Evolutionary conservation across 2,329 filamentous ascomycete species (phyloP).

Genomic region (Cryphonectria japonica): DNA sequence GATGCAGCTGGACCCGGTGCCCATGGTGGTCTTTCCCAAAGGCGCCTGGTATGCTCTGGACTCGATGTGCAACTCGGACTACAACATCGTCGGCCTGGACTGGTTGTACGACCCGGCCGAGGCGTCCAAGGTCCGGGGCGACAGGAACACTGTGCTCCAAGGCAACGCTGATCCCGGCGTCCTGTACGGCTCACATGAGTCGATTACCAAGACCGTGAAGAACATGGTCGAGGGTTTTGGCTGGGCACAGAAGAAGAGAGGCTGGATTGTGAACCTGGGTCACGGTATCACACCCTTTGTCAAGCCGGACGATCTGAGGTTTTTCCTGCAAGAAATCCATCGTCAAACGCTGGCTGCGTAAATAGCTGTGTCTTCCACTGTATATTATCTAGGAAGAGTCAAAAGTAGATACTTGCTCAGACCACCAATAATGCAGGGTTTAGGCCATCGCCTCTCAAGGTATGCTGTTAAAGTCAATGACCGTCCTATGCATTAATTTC

Average conservation of each 20-base stretch:
- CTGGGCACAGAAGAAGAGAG: slow-evolving; percentile 74
- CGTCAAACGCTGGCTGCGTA: slow-evolving; percentile 57
- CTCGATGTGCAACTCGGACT: slow-evolving; percentile 82
- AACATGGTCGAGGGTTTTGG: slow-evolving; percentile 86
- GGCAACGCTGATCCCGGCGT: slow-evolving; percentile 96
- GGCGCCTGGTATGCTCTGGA: slow-evolving; percentile 95
- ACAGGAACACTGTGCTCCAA: slow-evolving; percentile 78
- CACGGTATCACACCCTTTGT: slow-evolving; percentile 96
- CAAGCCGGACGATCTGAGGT: slow-evolving; percentile 88
- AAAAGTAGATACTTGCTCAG: background rate
- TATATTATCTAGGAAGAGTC: slow-evolving; percentile 2
- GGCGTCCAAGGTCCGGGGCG: slow-evolving; percentile 77
- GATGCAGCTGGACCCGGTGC: slow-evolving; percentile 77
- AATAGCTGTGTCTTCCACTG: slow-evolving; percentile 10
- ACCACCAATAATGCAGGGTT: background rate
- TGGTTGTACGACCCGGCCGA: slow-evolving; percentile 91
- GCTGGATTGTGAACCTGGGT: slow-evolving; percentile 96
- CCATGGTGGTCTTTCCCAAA: slow-evolving; percentile 98
- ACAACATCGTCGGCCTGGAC: slow-evolving; percentile 92
- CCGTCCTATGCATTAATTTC: slow-evolving; percentile 27
- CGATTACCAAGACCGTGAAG: slow-evolving; percentile 82
- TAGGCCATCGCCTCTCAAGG: background rate
- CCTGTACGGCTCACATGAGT: slow-evolving; percentile 80
- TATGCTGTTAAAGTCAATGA: slow-evolving; percentile 33
- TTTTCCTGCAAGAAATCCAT: slow-evolving; percentile 93